Evolutionary conservation across 2,329 filamentous ascomycete genomes (phyloP), one percentile per base, ranked within the genome.

Genomic region (Trichoderma atroviride): DNA sequence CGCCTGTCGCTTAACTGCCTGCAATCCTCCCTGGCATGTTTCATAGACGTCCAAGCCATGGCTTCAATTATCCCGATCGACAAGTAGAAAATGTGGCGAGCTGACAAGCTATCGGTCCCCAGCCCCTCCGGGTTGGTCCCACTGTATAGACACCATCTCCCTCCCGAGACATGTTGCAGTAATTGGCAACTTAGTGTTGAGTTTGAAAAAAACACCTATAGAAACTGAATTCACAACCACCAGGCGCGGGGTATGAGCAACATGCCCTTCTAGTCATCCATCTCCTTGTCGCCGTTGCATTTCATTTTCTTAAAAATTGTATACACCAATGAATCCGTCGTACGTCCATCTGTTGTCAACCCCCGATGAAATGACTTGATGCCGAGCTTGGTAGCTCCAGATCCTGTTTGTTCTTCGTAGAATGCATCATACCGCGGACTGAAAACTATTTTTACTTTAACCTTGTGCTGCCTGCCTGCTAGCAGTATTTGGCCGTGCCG

Each of bases 1-100:
- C 67, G 67, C 24, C 53, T 69, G 60, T 69, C 67, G 67, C 67
- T 64, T 69, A 64, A 69, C 35, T 10, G 29, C 31, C 24, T 40
- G 29, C 43, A 43, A 53, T 60, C 40, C 40, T 50, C 64, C 31
- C 64, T 31, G n/a, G 14, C 37, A 31, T 31, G 16, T 37, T 43
- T 50, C 37, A 31, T 62, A 13, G 40, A n/a, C 58, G 24, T 50
- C 29, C 59, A n/a, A 24, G 35, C 16, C 59, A 22, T 62, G 29
- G 53, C 37, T 52, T 50, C 35, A 29, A 58, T 11, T 55, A 29
- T 55, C 27, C 40, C 27, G 37, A 50, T 64, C 40, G 53, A 53
- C 67, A 13, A 55, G 29, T 59, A 40, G 31, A 35, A 69, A 29
- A 27, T 47, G 67, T 52, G 60, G 60, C 67, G 67, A 40, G 67